A percentile compares a stretch with the other conserved stretches of the same genome.
These are phyloP conservation scores for Ustilago vetiveriae DNA, from an alignment of 1,284 basidiomycete species.

Conservation along the genomic window DNA sequence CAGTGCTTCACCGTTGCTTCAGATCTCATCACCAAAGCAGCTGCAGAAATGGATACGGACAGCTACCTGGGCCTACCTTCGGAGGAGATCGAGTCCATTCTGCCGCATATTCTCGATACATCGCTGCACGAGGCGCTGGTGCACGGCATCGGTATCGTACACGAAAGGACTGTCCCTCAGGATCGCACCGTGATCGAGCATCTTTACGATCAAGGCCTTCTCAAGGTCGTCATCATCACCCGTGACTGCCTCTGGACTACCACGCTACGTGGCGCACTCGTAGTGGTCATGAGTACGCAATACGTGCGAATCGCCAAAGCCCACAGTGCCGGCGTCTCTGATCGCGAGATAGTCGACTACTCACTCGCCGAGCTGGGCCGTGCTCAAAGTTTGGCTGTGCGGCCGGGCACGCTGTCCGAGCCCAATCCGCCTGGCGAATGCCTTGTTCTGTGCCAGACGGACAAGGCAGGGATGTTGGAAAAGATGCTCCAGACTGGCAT, in stretches of 20 bases:
- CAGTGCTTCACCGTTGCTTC: slow-evolving; percentile 81
- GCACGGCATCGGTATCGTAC: slow-evolving; percentile 90
- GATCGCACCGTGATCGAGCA: slow-evolving; percentile 84
- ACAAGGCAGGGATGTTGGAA: slow-evolving; percentile 77
- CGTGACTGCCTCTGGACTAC: slow-evolving; percentile 86
- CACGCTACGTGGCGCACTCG: slow-evolving; percentile 80
- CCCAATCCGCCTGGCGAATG: slow-evolving; percentile 67
- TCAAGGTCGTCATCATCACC: slow-evolving; percentile 84
- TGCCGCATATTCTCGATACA: slow-evolving; percentile 74
- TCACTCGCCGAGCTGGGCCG: slow-evolving; percentile 80
- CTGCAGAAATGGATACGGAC: slow-evolving; percentile 75
- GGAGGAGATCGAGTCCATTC: slow-evolving; percentile 75
- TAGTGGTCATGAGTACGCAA: slow-evolving; percentile 92
- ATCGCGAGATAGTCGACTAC: slow-evolving; percentile 82
- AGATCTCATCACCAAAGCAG: slow-evolving; percentile 88
- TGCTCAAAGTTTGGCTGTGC: slow-evolving; percentile 88
- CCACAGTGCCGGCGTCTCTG: slow-evolving; percentile 55
- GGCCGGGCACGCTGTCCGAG: slow-evolving; percentile 70
- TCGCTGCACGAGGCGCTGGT: slow-evolving; percentile 79
- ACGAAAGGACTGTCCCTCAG: slow-evolving; percentile 75
- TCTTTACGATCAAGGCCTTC: slow-evolving; percentile 81
- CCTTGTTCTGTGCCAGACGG: slow-evolving; percentile 88
- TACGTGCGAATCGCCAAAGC: slow-evolving; percentile 72
- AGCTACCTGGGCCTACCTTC: slow-evolving; percentile 75
- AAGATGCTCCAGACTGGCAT: slow-evolving; percentile 86